Base-by-base conservation (phyloP, 2,329 filamentous ascomycete species). In the Fusarium sp. region DNA sequence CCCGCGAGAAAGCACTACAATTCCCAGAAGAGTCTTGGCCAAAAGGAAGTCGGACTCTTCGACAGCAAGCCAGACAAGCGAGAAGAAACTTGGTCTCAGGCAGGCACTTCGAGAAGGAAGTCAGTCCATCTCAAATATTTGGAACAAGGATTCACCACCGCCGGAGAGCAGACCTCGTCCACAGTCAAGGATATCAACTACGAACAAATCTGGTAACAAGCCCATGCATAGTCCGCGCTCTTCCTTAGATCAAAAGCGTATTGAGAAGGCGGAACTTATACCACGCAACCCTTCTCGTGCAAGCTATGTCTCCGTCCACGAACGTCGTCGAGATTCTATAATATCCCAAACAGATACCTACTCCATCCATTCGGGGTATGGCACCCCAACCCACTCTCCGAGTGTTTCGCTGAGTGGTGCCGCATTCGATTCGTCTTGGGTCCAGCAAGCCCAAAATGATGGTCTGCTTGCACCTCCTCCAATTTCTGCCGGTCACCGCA, bases 331-430 rank as follows among this genome's bases (percentile, higher is more conserved):
- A 28, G 86, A 88, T 70, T 91, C 89, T 1, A 78, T 89, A 18
- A 82, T 89, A 8, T 90, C 89, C 0, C 83, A 88, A 56, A 87
- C 87, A 3, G 88, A 90, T 61, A 86, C 86, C 2, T 88, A 86
- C 65, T 88, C 88, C 0, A 79, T 89, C 30, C 84, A 86, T 59
- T 84, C 86, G 0, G 77, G 82, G 24, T 83, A 86, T 24, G 83
- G 82, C 47, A 79, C 83, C 12, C 80, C 83, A 16, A 83, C 85
- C 2, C 82, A 83, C 24, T 88, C 89, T 1, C 86, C 87, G 0
- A 81, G 69, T 24, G 65, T 79, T 22, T 68, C 74, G 7, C 68
- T 79, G 7, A 74, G 72, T 11, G 80, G 82, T 4, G 58, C 71
- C 18, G 44, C 74, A 1, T 65, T 72, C 14, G 77, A 78, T 28